Conservation (phyloP, 2,329 filamentous ascomycete genomes). For the Truncatella angustata region DNA sequence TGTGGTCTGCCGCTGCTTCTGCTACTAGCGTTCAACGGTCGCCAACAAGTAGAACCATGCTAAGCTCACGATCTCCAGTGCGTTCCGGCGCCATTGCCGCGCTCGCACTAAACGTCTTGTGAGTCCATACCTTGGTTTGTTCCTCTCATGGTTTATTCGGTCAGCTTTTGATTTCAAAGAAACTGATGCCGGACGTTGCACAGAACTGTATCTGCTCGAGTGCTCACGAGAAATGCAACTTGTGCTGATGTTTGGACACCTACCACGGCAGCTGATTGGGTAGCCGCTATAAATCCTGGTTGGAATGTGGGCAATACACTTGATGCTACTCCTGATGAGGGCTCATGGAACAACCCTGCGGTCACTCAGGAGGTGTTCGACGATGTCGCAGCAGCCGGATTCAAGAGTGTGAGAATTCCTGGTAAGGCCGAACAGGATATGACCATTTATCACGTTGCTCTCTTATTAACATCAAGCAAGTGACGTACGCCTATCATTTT, state of each 20-base stretch:
- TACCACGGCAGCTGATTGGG: conserved; percentile 43
- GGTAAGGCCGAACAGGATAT: too few relatives aligned
- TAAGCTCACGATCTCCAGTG: too few relatives aligned
- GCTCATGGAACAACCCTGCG: conserved; percentile 56
- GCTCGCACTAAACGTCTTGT: neutral
- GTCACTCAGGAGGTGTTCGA: conserved; percentile 49
- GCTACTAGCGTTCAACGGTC: too few relatives aligned
- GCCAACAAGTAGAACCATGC: too few relatives aligned
- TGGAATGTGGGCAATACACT: conserved; percentile 63
- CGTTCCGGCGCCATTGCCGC: too few relatives aligned
- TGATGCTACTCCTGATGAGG: conserved; percentile 54
- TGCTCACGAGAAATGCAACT: neutral
- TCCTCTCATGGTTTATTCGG: neutral
- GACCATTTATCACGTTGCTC: too few relatives aligned
- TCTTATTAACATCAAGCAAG: conserved; percentile 24
- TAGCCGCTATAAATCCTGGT: conserved; percentile 50
- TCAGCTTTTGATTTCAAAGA: neutral
- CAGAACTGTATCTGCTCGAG: neutral
- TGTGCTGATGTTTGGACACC: conserved; percentile 14
- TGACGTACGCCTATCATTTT: conserved; percentile 60
- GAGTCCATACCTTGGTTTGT: neutral
- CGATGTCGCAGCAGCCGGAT: conserved; percentile 50
- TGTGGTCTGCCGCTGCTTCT: too few relatives aligned
- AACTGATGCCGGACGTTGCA: neutral
- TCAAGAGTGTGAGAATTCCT: conserved; percentile 57